phyloP scores from a whole-genome alignment of 495 filamentous ascomycete genomes.

The Immersiella caudata region DNA sequence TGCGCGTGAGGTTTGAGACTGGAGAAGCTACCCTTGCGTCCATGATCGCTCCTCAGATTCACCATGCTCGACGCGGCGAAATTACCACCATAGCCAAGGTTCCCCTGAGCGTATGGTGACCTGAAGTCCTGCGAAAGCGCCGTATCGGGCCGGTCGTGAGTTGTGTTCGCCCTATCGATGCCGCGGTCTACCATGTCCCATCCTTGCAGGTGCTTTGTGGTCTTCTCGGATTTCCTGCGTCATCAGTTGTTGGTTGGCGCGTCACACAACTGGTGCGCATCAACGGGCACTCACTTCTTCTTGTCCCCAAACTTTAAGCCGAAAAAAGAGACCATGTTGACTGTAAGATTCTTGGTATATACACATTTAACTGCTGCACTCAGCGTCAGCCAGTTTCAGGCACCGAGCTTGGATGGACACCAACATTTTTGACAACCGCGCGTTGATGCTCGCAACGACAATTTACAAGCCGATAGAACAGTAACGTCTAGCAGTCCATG shows the following conservation, averaged over 20 bases:
- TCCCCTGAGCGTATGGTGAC: slow-evolving; percentile 36
- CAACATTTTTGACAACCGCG: slow-evolving; percentile 6
- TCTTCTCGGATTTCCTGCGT: slow-evolving; percentile 40
- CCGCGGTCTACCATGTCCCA: slow-evolving; percentile 36
- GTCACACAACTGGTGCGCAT: neutral
- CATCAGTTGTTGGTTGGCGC: slow-evolving; percentile 27
- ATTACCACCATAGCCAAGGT: slow-evolving; percentile 29
- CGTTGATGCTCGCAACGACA: neutral
- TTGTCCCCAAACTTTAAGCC: slow-evolving; percentile 52
- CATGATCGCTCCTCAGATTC: slow-evolving; percentile 34
- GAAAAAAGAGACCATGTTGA: slow-evolving; percentile 55
- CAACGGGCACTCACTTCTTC: slow-evolving; percentile 48
- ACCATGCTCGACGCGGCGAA: slow-evolving; percentile 44
- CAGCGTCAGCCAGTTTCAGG: neutral
- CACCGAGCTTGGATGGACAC: neutral
- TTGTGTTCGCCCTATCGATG: slow-evolving; percentile 37
- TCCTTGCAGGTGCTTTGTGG: slow-evolving; percentile 25
- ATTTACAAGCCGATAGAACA: too few relatives aligned
- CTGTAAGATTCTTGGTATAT: slow-evolving; percentile 10
- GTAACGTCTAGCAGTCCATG: slow-evolving; percentile 3
- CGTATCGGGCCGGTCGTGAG: slow-evolving; percentile 37
- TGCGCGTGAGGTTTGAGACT: slow-evolving; percentile 36
- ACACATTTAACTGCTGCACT: slow-evolving; percentile 25
- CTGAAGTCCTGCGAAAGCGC: slow-evolving; percentile 29
- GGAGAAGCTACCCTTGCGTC: slow-evolving; percentile 27